These are phyloP conservation scores for Ascosphaera aggregata DNA, from an alignment of 2,329 filamentous ascomycete genomes.

Conservation along the genomic window DNA sequence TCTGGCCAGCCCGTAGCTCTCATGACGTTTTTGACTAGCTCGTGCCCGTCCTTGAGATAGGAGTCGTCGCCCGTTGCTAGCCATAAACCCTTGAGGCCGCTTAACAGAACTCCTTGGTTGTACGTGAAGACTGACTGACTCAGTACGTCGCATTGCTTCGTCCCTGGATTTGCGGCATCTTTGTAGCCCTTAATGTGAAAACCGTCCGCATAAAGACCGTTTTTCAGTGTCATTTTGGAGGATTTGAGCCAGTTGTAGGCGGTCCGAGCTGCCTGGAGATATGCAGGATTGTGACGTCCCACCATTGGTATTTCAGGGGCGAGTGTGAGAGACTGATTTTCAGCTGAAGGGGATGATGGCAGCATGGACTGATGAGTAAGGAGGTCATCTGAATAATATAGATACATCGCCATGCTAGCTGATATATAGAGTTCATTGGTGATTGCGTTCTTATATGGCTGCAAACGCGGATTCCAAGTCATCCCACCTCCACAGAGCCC, in stretches of 20 bases:
- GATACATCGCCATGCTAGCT: constrained; percentile 70
- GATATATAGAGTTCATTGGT: constrained; percentile 82
- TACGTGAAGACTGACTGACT: constrained; percentile 89
- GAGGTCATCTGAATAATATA: constrained; percentile 61
- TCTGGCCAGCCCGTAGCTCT: constrained; percentile 50
- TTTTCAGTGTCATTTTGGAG: constrained; percentile 56
- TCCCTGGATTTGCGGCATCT: constrained; percentile 33
- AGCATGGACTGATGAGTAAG: not conserved
- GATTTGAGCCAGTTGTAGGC: constrained; percentile 60
- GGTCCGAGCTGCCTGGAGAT: constrained; percentile 49
- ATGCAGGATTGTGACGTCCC: constrained; percentile 30
- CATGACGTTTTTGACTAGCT: constrained; percentile 51
- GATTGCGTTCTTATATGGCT: constrained; percentile 88
- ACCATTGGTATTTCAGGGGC: not conserved
- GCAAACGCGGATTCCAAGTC: constrained; percentile 62
- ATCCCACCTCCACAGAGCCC: constrained; percentile 67
- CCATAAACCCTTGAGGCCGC: constrained; percentile 60
- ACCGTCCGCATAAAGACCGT: constrained; percentile 63
- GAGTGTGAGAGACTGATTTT: not conserved
- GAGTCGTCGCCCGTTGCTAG: constrained; percentile 45
- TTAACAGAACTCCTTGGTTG: constrained; percentile 80
- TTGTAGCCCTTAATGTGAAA: constrained; percentile 56
- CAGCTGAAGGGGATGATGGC: not conserved
- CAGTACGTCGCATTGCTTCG: constrained; percentile 51
- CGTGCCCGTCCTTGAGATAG: constrained; percentile 59